Evolutionary conservation across 1,139 yeast genomes (phyloP).

Genomic region (Pneumocystis canis): DNA sequence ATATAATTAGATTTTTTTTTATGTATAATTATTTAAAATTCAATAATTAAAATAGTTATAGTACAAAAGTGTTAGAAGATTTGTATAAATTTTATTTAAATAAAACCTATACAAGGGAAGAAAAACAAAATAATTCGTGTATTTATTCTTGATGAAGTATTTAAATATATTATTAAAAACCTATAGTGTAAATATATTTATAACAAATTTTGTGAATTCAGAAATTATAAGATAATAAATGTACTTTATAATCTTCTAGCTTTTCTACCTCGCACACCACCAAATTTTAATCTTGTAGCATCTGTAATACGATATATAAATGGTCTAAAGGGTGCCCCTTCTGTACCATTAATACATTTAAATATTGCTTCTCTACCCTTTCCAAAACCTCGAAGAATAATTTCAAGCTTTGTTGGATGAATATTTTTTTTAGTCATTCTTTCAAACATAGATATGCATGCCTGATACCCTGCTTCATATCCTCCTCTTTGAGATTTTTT

Average conservation of each 20-base stretch:
- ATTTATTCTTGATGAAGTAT: no score
- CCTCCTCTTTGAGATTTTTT: conserved; percentile 51
- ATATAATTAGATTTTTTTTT: no score
- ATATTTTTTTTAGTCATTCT: conserved; percentile 41
- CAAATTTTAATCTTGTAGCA: conserved; percentile 68
- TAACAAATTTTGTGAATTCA: no score
- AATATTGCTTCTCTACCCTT: conserved; percentile 81
- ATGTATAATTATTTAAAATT: no score
- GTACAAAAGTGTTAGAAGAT: no score
- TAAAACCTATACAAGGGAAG: no score
- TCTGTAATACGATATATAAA: conserved; percentile 58
- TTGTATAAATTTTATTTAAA: no score
- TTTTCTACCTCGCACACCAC: conserved; percentile 81
- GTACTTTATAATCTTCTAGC: conserved; percentile 51
- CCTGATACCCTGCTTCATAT: conserved; percentile 87
- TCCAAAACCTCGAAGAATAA: conserved; percentile 72
- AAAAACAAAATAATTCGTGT: no score
- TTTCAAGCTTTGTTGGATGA: conserved; percentile 32
- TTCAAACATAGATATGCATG: conserved; percentile 57
- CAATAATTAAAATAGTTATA: no score
- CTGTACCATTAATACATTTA: conserved; percentile 76
- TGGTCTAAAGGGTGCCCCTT: conserved; percentile 56
- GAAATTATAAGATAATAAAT: no score
- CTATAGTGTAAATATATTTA: no score
- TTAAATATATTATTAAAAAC: no score